Base-by-base conservation (phyloP, 345 rosid genomes). In the Populus alba region DNA sequence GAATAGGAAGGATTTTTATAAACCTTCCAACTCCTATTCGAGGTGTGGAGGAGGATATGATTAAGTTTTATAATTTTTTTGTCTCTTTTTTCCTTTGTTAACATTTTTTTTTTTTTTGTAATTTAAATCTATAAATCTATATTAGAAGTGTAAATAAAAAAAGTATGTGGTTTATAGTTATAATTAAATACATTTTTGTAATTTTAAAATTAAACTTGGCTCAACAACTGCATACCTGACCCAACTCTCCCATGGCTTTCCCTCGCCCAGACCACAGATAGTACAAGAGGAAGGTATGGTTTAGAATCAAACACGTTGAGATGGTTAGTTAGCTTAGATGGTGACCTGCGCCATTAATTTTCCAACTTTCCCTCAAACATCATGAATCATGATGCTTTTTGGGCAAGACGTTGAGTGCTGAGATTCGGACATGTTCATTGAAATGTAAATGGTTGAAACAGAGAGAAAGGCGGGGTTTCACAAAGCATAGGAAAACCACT, bases 401-500 rank as follows among this genome's bases (percentile, higher is more conserved):
- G 63, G 63, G 63, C 63, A 57, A 57, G 23, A n/a, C 9, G 5
- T n/a, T 8, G 63, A n/a, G 29, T 1, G 6, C 27, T n/a, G 63
- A 9, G n/a, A 9, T 0, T 57, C 0, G 10, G 27, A n/a, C 1
- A n/a, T 57, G 1, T 22, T 57, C 29, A 57, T n/a, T 2, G 63
- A 9, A 57, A 10, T 3, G 12, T n/a, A 57, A 57, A n/a, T 57
- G 29, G 27, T 6, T 69, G 9, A 9, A 69, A 9, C 1, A 15
- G 37, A 33, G 37, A 33, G 5, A 33, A 33, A 33, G 37, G 37
- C 37, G 6, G 37, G 6, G 37, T 33, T 33, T 33, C 59, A 68
- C 79, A 27, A 77, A 77, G 79, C 74, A 69, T 17, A 77, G 69
- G 57, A 57, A 70, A 66, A 69, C 79, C 11, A 69, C 74, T 20